These are phyloP conservation scores for Fraxinus quadrangulata DNA, from an alignment of 257 asterid genomes.

Conservation along the genomic window DNA sequence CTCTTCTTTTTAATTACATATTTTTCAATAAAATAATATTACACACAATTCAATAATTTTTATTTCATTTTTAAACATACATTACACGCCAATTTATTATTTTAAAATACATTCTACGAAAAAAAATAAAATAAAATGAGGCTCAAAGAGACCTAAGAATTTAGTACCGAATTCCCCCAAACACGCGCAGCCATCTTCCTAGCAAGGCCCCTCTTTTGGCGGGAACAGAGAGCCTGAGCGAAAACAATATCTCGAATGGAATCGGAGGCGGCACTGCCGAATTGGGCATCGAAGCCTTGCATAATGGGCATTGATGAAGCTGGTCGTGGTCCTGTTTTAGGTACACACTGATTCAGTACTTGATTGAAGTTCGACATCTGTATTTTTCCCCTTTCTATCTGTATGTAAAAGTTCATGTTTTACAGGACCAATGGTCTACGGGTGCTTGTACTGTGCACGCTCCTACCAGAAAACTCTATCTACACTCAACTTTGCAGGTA, in stretches of 20 bases:
- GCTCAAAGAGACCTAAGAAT: too few species aligned
- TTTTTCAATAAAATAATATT: too few species aligned
- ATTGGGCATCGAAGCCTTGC: conserved; percentile 89
- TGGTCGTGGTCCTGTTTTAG: conserved; percentile 98
- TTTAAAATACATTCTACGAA: too few species aligned
- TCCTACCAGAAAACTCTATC: conserved; percentile 81
- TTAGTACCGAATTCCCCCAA: neutral
- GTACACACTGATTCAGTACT: conserved; percentile 32
- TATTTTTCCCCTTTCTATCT: neutral
- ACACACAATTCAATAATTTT: too few species aligned
- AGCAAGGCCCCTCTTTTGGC: conserved; percentile 29
- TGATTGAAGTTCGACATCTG: neutral
- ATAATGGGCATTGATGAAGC: conserved; percentile 99
- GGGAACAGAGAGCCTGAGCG: conserved; percentile 36
- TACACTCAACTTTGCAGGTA: conserved; percentile 90
- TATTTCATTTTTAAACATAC: too few species aligned
- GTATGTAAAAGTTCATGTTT: neutral
- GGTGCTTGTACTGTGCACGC: conserved; percentile 80
- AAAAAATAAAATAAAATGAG: too few species aligned
- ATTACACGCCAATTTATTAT: too few species aligned
- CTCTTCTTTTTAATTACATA: too few species aligned
- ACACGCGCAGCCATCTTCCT: neutral
- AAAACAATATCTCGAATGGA: conserved; percentile 39
- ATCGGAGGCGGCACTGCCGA: conserved; percentile 49
- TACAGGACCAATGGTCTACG: conserved; percentile 98